Evolutionary conservation across 306 rosid species (phyloP), one percentile per base, ranked within the genome.

Genomic region (Boehmeria nivea): DNA sequence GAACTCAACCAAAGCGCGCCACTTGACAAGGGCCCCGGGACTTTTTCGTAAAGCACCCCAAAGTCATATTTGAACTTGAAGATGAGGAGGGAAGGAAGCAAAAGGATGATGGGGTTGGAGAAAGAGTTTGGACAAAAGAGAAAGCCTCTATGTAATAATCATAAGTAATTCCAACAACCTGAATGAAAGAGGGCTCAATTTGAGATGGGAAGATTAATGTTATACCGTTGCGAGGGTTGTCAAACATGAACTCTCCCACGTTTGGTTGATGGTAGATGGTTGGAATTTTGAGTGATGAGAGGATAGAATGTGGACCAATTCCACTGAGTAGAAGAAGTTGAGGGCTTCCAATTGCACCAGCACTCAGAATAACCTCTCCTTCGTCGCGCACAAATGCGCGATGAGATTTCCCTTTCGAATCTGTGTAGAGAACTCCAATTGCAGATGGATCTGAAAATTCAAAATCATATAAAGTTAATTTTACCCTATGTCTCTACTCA

Each of bases 311-410:
- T 3, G 65, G 43, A 3, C 72, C 72, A 25, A 72, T 19, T 18
- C 77, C 72, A 22, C 77, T 72, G 0, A 40, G 60, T 1, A 66
- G 64, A 0, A 72, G 60, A 33, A 72, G 64, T 23, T 72, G 68
- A 31, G 77, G 72, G 20, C 73, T 72, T 17, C 73, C 78, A 16
- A 72, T 48, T 27, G 61, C 56, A 15, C 78, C 69, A 0, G 73
- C 78, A 43, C 61, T 66, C 12, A 66, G 10, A 3, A 72, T 72
- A 12, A 61, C 69, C 47, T 72, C 73, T 15, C 73, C 78, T 7
- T 26, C 51, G 7, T 6, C 7, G 1, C 61, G 64, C 9, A 61
- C 52, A 15, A 44, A 9, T 43, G 69, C 69, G 18, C 9, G 47
- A 8, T 61, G n/a, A n/a, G n/a, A n/a, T n/a, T n/a, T n/a, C n/a